Base-by-base conservation (phyloP, 768 basidiomycete species). In the Tylopilus intermedius region DNA sequence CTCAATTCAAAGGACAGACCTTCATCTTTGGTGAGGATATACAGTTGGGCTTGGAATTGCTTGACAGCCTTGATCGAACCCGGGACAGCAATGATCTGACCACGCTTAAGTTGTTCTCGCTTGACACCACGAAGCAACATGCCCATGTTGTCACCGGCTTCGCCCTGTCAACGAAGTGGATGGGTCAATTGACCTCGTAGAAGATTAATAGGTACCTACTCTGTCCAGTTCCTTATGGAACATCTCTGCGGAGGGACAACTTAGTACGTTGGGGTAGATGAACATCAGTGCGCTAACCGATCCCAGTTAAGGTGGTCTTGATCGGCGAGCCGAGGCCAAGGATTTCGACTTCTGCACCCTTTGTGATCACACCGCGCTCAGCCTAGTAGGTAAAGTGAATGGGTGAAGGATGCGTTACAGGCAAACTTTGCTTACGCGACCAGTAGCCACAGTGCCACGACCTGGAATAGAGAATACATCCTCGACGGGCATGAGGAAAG, bases 131-230 rank as follows among this genome's bases (percentile, higher is more conserved):
- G 92, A 43, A 99, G 84, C 35, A 99, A 79, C 51, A 88, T 90
- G 60, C 96, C 96, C 92, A 98, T 97, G 79, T 98, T 98, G 74
- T 99, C 96, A 62, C 96, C 96, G 56, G 96, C 95, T 72, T 98
- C 91, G 54, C 91, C 94, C 86, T 89, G 52, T 43, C 42, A 45
- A 46, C 6, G 41, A 18, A 47, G 18, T 47, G 45, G 27, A 41
- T 54, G 50, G 30, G 58, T 49, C 39, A 57, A 42, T 33, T 21
- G 26, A 39, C 49, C 18, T 14, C 13, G 21, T 26, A 32, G 10
- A 10, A 24, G 15, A 41, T 53, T 24, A 47, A 37, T 1, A 2
- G 18, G 39, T n/a, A 50, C 79, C 39, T 71, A 86, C 89, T 51
- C 94, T 84, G 35, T 99, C 96, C 50, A 99, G 83, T 74, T 99